Evolutionary conservation across 441 rosid species (phyloP).

Genomic region (Dalechampia spathulata): DNA sequence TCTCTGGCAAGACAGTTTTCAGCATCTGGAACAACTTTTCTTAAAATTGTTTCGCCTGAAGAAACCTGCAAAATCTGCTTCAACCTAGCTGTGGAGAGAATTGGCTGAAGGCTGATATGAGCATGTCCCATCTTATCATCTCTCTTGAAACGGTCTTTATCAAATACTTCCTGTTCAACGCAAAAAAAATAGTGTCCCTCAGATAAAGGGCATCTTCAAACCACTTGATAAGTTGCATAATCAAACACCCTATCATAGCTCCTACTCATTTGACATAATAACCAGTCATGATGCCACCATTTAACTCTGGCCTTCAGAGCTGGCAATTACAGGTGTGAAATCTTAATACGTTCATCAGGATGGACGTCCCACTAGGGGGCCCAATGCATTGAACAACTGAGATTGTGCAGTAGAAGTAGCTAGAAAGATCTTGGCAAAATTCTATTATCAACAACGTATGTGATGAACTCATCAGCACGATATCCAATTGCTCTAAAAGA

Average conservation of each 20-base stretch:
- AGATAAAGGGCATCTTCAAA: background rate
- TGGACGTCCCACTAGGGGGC: background rate
- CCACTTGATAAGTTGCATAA: background rate
- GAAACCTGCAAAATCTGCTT: slow-evolving; percentile 64
- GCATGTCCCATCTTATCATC: slow-evolving; percentile 99
- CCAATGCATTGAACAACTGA: background rate
- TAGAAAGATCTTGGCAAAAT: too few species aligned
- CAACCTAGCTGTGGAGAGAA: slow-evolving; percentile 71
- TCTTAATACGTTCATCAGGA: background rate
- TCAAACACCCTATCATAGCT: background rate
- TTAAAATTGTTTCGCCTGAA: slow-evolving; percentile 62
- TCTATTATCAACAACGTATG: too few species aligned
- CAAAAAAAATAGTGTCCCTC: background rate
- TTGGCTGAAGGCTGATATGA: slow-evolving; percentile 73
- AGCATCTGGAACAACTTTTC: slow-evolving; percentile 68
- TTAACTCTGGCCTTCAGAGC: background rate
- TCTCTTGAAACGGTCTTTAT: slow-evolving; percentile 87
- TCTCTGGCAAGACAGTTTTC: slow-evolving; percentile 82
- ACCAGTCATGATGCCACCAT: background rate
- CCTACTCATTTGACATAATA: background rate
- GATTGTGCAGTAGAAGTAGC: background rate
- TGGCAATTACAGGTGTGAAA: background rate
- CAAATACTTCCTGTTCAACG: slow-evolving; percentile 80
- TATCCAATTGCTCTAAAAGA: too few species aligned
- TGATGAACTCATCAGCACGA: too few species aligned